Evolutionary conservation across 2,329 filamentous ascomycete species (phyloP), one percentile per base, ranked within the genome.

Genomic region (Colletotrichum sp.): DNA sequence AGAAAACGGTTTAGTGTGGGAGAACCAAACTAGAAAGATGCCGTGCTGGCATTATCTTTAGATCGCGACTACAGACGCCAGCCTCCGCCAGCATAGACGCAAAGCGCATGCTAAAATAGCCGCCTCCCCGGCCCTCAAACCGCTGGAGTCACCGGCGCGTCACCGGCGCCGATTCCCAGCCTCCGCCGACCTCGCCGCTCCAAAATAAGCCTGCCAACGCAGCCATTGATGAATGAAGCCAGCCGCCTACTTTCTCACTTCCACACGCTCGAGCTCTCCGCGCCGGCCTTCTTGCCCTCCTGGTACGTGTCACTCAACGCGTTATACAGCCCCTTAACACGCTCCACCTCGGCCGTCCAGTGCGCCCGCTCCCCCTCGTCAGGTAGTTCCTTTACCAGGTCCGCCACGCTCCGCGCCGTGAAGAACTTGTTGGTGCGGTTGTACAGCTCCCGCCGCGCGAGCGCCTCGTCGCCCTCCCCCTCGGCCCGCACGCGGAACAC

Each of bases 381-480:
- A 2, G 82, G 77, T 6, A 90, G 77, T 24, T 84, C 82, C 0
- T 72, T 80, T 0, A 87, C 81, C 43, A 90, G 69, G 8, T 88
- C 86, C 9, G 79, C 80, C 3, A 90, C 78, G 71, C 88, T 87
- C 61, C 81, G 83, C 0, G 86, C 86, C 12, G 79, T 81, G 74
- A 92, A 92, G 82, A 92, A 92, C 82, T 88, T 89, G 79, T 92
- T 92, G 5, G 76, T 81, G n/a, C 86, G 84, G 73, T 92, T 92
- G 74, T 92, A 92, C 65, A 92, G 81, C 21, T 86, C 83, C 13
- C 88, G 82, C 2, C 66, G 74, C 2, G 79, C 80, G 18, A 89
- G 77, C 6, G 82, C 82, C 69, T 84, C 85, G 4, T 84, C 82
- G 12, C 81, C 83, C 77, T 89, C 86, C 0, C 76, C 72, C 1